Percentiles rank a stretch among this genome's conserved stretches.
These are phyloP conservation scores for Phlebiopsis flavidoalba DNA, from an alignment of 768 basidiomycete genomes.

Conservation along the genomic window DNA sequence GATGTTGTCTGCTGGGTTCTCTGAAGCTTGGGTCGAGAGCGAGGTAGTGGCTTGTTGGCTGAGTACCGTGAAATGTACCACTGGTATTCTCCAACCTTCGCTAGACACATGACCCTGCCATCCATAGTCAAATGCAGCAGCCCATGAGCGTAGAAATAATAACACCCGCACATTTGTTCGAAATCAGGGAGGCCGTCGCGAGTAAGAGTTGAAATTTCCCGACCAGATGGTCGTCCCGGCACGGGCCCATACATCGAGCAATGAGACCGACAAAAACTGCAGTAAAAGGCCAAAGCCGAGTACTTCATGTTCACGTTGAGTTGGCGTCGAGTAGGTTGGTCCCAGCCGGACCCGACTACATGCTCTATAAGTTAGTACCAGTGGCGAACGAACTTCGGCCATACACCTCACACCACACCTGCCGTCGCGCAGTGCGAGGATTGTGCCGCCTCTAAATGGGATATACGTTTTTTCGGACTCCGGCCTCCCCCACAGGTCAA, in stretches of 20 bases:
- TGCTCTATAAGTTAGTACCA: slow-evolving; percentile 10
- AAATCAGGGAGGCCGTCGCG: slow-evolving; percentile 42
- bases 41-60: slow-evolving; percentile 48
- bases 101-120: slow-evolving; percentile 51
- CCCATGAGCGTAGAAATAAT: not conserved
- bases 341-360: not conserved
- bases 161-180: slow-evolving; percentile 45
- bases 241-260: slow-evolving; percentile 28
- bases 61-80: slow-evolving; percentile 56
- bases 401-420: not conserved
- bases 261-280: slow-evolving; percentile 17
- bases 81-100: slow-evolving; percentile 51
- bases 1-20: slow-evolving; percentile 52
- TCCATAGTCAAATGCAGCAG: not conserved
- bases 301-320: slow-evolving; percentile 27
- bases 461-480: slow-evolving; percentile 16
- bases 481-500: not conserved
- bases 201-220: slow-evolving; percentile 47
- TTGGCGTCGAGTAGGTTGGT: not conserved
- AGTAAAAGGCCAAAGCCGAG: slow-evolving; percentile 20
- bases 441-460: slow-evolving; percentile 5
- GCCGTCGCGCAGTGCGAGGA: not conserved
- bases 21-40: slow-evolving; percentile 44
- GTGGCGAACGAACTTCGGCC: slow-evolving; percentile 5
- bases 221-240: slow-evolving; percentile 52